phyloP scores from a whole-genome alignment of 2,329 filamentous ascomycete genomes.

The Gnomoniopsis smithogilvyi region DNA sequence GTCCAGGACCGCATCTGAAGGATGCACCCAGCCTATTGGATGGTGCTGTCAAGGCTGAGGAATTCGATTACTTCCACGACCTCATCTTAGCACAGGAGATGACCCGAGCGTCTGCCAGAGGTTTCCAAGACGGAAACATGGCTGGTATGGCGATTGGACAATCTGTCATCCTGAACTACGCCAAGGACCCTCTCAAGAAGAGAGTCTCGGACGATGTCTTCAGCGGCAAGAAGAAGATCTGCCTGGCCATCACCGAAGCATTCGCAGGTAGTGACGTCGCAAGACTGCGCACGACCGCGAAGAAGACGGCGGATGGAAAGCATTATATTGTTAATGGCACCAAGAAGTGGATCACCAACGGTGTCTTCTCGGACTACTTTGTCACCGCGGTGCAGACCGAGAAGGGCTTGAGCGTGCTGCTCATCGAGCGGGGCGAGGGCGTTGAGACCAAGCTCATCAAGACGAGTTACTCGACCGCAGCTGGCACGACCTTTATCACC shows the following conservation, averaged over 20 bases:
- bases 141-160: constrained; percentile 82
- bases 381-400: constrained; percentile 76
- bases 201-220: constrained; percentile 70
- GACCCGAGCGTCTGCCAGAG: constrained; percentile 66
- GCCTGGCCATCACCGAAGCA: constrained; percentile 82
- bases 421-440: constrained; percentile 71
- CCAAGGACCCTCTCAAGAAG: constrained; percentile 62
- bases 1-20: constrained; percentile 78
- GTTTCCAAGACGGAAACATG: constrained; percentile 85
- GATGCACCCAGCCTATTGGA: constrained; percentile 56
- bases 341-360: constrained; percentile 88
- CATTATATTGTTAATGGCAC: constrained; percentile 69
- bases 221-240: constrained; percentile 82
- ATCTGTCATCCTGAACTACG: constrained; percentile 75
- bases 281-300: constrained; percentile 72
- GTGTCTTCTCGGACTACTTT: constrained; percentile 79
- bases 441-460: constrained; percentile 77
- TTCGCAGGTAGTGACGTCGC: constrained; percentile 85
- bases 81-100: constrained; percentile 73
- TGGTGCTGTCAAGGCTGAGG: constrained; percentile 70
- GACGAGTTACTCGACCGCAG: constrained; percentile 75
- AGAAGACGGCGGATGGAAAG: constrained; percentile 71
- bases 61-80: constrained; percentile 88
- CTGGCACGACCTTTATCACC: constrained; percentile 75
- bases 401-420: constrained; percentile 73